These are phyloP conservation scores for Wickerhamiella nectarea DNA, from an alignment of 805 yeast genomes.

Conservation along the genomic window DNA sequence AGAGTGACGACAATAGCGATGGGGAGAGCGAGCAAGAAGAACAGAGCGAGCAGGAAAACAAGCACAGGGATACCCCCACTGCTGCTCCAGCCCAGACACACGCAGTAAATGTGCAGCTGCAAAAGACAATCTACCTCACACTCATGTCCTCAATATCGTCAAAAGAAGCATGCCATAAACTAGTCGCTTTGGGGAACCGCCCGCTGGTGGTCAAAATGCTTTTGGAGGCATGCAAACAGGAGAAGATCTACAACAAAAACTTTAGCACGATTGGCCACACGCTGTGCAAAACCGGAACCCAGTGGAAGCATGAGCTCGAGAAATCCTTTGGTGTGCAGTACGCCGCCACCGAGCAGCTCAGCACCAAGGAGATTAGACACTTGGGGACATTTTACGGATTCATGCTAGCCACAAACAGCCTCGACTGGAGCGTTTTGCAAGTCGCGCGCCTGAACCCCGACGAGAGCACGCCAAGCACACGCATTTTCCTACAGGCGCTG, in stretches of 20 bases:
- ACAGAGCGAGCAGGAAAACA: slow-evolving; percentile 20
- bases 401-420: slow-evolving; percentile 51
- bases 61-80: neutral
- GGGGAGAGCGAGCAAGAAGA: slow-evolving; percentile 13
- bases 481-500: slow-evolving; percentile 70
- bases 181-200: slow-evolving; percentile 32
- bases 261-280: slow-evolving; percentile 67
- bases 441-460: slow-evolving; percentile 49
- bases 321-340: slow-evolving; percentile 44
- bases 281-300: slow-evolving; percentile 35
- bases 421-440: slow-evolving; percentile 50
- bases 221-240: slow-evolving; percentile 71
- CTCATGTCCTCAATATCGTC: slow-evolving; percentile 82
- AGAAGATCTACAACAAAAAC: slow-evolving; percentile 71
- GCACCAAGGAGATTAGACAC: slow-evolving; percentile 60
- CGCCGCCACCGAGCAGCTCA: slow-evolving; percentile 47
- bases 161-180: slow-evolving; percentile 85
- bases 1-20: slow-evolving; percentile 16
- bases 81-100: slow-evolving; percentile 14
- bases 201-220: slow-evolving; percentile 53
- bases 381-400: slow-evolving; percentile 82
- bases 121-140: slow-evolving; percentile 66
- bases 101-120: slow-evolving; percentile 37
- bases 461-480: slow-evolving; percentile 58
- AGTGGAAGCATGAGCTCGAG: slow-evolving; percentile 48